Evolutionary conservation across 108 stramenopile species (phyloP).

Genomic region (Cyclotella distinguenda): DNA sequence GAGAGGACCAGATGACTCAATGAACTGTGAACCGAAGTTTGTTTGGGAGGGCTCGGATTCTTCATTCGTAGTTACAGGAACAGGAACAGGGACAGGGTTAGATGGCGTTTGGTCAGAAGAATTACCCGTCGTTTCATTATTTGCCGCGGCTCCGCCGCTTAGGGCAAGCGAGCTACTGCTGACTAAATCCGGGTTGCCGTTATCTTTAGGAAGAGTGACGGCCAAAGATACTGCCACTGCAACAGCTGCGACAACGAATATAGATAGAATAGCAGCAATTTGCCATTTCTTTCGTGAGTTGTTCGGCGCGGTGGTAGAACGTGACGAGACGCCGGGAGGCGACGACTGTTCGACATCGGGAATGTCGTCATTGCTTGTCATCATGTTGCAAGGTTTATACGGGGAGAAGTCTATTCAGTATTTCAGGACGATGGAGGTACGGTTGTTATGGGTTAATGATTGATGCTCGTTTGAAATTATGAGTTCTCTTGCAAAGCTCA

Average conservation of each 20-base stretch:
- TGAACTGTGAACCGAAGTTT: slow-evolving; percentile 10
- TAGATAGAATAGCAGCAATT: not conserved
- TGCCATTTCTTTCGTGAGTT: slow-evolving; percentile 32
- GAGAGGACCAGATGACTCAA: slow-evolving; percentile 29
- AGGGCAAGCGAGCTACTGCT: not conserved
- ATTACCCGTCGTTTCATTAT: not conserved
- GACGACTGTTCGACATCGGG: slow-evolving; percentile 3
- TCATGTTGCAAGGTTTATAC: not conserved
- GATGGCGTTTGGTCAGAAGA: not conserved
- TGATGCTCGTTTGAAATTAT: too few species aligned
- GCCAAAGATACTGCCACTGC: slow-evolving; percentile 24
- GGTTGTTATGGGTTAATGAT: too few species aligned
- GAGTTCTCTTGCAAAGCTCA: too few species aligned
- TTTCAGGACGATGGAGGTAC: too few species aligned
- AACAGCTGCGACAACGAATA: slow-evolving; percentile 22
- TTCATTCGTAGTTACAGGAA: not conserved
- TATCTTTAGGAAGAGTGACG: slow-evolving; percentile 10
- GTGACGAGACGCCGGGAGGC: not conserved
- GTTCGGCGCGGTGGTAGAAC: not conserved
- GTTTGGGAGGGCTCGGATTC: not conserved
- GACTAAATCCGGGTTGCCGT: not conserved
- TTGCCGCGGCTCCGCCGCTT: not conserved
- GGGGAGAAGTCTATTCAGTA: not conserved
- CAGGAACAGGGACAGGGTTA: not conserved
- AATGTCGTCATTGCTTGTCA: not conserved